Evolutionary conservation across 306 rosid species (phyloP).

Genomic region (Mimosa bimucronata): DNA sequence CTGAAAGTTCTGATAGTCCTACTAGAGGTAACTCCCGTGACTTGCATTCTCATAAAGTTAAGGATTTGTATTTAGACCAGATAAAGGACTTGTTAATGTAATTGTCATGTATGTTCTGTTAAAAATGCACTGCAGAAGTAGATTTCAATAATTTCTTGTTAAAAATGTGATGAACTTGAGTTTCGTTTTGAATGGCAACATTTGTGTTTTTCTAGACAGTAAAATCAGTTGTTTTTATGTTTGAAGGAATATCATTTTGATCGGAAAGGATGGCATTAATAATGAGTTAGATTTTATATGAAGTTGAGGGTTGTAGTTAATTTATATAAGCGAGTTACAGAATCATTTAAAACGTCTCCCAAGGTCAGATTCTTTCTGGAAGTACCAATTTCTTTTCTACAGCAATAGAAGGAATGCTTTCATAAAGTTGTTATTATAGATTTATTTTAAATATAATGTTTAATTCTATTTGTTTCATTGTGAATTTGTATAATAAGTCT

Average conservation of each 20-base stretch:
- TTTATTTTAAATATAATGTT: too few relatives aligned
- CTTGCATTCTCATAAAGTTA: slow-evolving; percentile 22
- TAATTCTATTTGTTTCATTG: too few relatives aligned
- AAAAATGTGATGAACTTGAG: background rate
- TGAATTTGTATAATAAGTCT: too few relatives aligned
- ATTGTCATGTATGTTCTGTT: background rate
- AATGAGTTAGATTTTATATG: background rate
- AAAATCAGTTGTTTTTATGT: background rate
- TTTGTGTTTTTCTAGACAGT: background rate
- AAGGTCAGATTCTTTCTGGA: too few relatives aligned
- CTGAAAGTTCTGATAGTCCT: too few relatives aligned
- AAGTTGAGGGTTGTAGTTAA: background rate
- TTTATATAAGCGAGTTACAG: background rate
- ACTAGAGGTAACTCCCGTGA: too few relatives aligned
- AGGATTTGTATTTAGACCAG: slow-evolving; percentile 17
- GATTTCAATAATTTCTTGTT: background rate
- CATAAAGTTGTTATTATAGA: too few relatives aligned
- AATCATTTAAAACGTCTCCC: background rate
- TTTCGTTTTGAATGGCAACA: background rate
- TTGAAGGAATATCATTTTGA: background rate
- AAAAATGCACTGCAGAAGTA: too few relatives aligned
- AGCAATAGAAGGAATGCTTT: too few relatives aligned
- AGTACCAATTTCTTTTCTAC: too few relatives aligned
- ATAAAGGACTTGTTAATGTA: background rate
- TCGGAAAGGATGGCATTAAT: background rate